These are phyloP conservation scores for Alternaria sp. DNA, from an alignment of 2,329 filamentous ascomycete genomes.

Conservation along the genomic window DNA sequence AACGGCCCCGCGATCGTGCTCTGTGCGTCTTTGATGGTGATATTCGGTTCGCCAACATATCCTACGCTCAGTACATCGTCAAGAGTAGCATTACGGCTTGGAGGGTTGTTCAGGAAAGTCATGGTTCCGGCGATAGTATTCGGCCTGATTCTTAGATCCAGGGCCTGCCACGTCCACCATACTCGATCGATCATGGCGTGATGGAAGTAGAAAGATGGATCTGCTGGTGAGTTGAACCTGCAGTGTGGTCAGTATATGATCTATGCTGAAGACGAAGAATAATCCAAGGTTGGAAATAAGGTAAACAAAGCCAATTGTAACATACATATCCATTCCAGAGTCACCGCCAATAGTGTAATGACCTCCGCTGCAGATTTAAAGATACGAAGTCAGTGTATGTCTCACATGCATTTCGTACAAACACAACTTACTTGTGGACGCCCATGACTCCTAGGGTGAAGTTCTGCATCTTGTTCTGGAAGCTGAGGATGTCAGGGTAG, in stretches of 20 bases:
- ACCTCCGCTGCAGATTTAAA: not conserved
- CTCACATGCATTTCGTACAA: too few relatives aligned
- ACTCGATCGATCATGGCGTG: not conserved
- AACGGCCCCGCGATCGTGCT: conserved; percentile 31
- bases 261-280: not conserved
- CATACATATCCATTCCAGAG: not conserved
- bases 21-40: conserved; percentile 50
- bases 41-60: conserved; percentile 18
- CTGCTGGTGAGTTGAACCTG: not conserved
- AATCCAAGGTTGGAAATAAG: not conserved
- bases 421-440: not conserved
- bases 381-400: too few relatives aligned
- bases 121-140: not conserved
- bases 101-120: not conserved
- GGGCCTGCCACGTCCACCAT: not conserved
- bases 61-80: conserved; percentile 9
- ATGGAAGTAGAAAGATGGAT: not conserved
- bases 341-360: not conserved
- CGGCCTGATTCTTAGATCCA: not conserved
- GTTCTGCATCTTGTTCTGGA: not conserved
- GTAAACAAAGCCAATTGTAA: not conserved
- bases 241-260: not conserved
- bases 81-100: not conserved
- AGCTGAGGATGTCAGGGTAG: not conserved
- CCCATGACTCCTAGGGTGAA: not conserved